Conservation (phyloP, 345 rosid genomes). For the Melaleuca alternifolia region DNA sequence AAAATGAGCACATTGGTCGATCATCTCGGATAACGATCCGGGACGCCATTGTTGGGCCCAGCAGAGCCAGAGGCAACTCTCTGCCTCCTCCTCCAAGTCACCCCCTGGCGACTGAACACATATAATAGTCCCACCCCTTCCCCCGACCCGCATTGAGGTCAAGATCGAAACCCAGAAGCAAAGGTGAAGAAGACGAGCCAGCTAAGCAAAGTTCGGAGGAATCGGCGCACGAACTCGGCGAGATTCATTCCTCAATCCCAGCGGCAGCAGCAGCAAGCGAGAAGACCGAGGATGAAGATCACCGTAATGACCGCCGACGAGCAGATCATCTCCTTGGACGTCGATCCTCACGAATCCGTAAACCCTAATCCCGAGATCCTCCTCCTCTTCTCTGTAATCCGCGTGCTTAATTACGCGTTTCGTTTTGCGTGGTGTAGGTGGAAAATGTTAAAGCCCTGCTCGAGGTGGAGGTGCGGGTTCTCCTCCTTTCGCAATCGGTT, state of each 20-base stretch:
- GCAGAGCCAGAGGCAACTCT: background rate
- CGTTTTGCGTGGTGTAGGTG: conserved; percentile 29
- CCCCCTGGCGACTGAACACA: background rate
- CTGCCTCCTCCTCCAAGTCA: background rate
- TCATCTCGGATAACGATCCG: too few species aligned
- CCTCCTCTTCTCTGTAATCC: background rate
- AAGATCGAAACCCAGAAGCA: background rate
- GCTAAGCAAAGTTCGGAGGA: background rate
- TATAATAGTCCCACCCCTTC: background rate
- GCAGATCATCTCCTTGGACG: conserved; percentile 67
- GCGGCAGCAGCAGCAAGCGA: background rate
- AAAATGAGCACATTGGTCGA: too few species aligned
- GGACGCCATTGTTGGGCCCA: too few species aligned
- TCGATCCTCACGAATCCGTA: conserved; percentile 82
- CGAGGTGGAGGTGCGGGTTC: conserved; percentile 75
- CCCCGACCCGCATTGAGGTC: background rate
- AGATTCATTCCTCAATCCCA: background rate
- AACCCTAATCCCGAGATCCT: conserved; percentile 12
- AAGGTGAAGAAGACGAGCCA: background rate
- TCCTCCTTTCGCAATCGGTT: background rate
- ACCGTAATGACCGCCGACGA: conserved; percentile 91
- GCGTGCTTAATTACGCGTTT: background rate
- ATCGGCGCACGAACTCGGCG: background rate
- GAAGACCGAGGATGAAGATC: conserved; percentile 46
- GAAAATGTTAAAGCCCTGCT: conserved; percentile 95